A percentile compares a stretch with the other conserved stretches of the same genome.
phyloP scores from a whole-genome alignment of 1,284 basidiomycete species.

The Cerioporus squamosus region DNA sequence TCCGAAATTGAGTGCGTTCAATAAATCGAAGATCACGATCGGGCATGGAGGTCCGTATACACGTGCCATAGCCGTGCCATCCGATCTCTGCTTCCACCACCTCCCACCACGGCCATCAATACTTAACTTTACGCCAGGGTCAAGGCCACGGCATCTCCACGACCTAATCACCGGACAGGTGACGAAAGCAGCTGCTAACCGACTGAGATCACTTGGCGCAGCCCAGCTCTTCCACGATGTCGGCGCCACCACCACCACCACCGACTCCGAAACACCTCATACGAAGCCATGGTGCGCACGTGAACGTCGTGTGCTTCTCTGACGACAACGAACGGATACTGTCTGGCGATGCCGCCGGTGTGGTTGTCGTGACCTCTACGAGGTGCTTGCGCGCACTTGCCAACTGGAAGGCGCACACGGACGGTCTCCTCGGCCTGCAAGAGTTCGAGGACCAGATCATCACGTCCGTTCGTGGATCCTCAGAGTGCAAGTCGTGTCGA shows the following conservation, averaged over 20 bases:
- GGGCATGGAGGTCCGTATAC: too few relatives aligned
- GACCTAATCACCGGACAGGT: too few relatives aligned
- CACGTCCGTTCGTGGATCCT: conserved; percentile 56
- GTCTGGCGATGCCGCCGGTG: conserved; percentile 80
- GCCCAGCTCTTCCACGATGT: conserved; percentile 7
- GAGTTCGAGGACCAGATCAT: conserved; percentile 71
- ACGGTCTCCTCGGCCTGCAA: conserved; percentile 75
- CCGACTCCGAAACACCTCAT: conserved; percentile 75
- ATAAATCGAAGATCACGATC: too few relatives aligned
- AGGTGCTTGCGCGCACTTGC: conserved; percentile 69
- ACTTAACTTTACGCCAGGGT: too few relatives aligned
- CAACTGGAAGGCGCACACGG: conserved; percentile 80
- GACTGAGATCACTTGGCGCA: too few relatives aligned
- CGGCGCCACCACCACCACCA: conserved; percentile 32
- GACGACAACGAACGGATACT: conserved; percentile 77
- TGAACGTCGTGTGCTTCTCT: conserved; percentile 65
- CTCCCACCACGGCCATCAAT: too few relatives aligned
- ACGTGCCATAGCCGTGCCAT: too few relatives aligned
- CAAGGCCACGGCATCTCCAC: too few relatives aligned
- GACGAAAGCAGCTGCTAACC: too few relatives aligned
- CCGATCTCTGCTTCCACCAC: too few relatives aligned
- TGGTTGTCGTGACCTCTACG: conserved; percentile 74
- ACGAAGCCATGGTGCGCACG: conserved; percentile 66
- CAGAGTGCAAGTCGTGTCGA: too few relatives aligned
- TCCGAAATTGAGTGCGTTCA: too few relatives aligned